phyloP scores from a whole-genome alignment of 495 filamentous ascomycete genomes.

The Pyrenula massariospora region DNA sequence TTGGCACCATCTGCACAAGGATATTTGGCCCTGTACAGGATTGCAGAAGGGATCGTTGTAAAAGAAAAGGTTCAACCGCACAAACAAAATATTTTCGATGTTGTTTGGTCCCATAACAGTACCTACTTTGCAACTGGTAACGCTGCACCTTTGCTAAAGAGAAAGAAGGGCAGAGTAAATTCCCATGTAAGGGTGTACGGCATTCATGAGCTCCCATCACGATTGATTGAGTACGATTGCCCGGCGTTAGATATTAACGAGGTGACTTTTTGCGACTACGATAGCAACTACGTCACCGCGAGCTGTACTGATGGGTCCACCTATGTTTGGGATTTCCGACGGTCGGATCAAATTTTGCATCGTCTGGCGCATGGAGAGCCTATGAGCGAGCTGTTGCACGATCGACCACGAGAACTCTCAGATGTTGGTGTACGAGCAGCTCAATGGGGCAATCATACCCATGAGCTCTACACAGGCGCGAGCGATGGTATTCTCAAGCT shows the following conservation, averaged over 20 bases:
- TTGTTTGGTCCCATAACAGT: constrained; percentile 61
- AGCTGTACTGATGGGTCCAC: constrained; percentile 75
- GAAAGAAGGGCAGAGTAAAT: constrained; percentile 6
- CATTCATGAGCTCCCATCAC: constrained; percentile 13
- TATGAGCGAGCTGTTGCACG: constrained; percentile 46
- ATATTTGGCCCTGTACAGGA: constrained; percentile 64
- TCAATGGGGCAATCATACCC: constrained; percentile 59
- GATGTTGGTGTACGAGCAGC: constrained; percentile 77
- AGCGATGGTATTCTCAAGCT: constrained; percentile 79
- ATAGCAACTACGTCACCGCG: constrained; percentile 56
- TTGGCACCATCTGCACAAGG: constrained; percentile 48
- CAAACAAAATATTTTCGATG: constrained; percentile 67
- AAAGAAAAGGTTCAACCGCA: constrained; percentile 32
- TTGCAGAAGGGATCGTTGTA: constrained; percentile 32
- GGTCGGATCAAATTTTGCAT: constrained; percentile 44
- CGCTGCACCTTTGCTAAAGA: constrained; percentile 23
- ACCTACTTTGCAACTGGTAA: constrained; percentile 50
- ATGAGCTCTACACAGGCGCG: constrained; percentile 77
- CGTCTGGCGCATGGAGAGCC: constrained; percentile 57
- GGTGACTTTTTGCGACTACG: constrained; percentile 40
- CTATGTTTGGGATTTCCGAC: constrained; percentile 75
- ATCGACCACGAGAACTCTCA: constrained; percentile 45
- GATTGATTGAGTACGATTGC: constrained; percentile 46
- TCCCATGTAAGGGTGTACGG: constrained; percentile 44
- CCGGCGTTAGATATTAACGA: constrained; percentile 81